Conservation (phyloP, 352 stramenopile species). For the Phytophthora pini region DNA sequence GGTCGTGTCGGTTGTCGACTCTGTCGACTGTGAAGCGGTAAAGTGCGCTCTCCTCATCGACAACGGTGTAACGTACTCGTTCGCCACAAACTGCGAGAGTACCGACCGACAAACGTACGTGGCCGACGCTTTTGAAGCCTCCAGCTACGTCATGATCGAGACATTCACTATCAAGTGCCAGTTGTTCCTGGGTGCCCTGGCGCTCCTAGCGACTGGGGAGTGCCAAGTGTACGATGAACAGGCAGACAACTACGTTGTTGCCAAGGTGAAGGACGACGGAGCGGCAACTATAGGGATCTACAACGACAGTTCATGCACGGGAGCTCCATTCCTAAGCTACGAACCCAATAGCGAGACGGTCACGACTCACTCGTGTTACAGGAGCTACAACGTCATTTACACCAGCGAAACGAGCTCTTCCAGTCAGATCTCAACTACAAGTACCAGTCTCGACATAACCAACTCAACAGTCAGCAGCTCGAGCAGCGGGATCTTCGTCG, state of each 20-base stretch:
- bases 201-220: constrained; percentile 15
- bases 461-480: constrained; percentile 6
- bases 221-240: constrained; percentile 24
- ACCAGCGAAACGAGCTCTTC: background rate
- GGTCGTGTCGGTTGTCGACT: constrained; percentile 19
- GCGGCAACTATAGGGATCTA: constrained; percentile 20
- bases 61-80: constrained; percentile 15
- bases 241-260: constrained; percentile 16
- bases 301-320: constrained; percentile 22
- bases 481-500: background rate
- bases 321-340: constrained; percentile 17
- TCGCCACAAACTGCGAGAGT: constrained; percentile 13
- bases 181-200: constrained; percentile 16
- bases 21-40: constrained; percentile 12
- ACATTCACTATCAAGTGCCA: constrained; percentile 19
- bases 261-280: constrained; percentile 26
- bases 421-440: background rate
- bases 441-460: background rate
- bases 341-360: constrained; percentile 20
- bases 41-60: constrained; percentile 20
- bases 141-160: constrained; percentile 30
- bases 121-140: constrained; percentile 8
- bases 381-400: constrained; percentile 28
- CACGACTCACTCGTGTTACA: constrained; percentile 30
- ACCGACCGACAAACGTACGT: constrained; percentile 20